Conservation (phyloP, 805 yeast species). For the Hanseniaspora pseudoguilliermondii region DNA sequence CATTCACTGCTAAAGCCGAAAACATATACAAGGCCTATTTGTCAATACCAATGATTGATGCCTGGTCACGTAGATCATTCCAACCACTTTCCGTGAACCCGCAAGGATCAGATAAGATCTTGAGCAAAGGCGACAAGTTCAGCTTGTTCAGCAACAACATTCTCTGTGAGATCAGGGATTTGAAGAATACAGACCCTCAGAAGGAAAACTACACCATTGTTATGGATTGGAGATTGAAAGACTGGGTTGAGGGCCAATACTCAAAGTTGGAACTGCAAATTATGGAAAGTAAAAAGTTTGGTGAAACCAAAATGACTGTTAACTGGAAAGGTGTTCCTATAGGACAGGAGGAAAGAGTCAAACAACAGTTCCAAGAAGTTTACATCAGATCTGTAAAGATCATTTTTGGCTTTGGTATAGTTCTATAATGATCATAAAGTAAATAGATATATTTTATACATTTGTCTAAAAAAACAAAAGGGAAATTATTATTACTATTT, state of each 20-base stretch:
- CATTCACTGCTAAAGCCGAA: conserved; percentile 77
- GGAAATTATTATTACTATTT: neutral
- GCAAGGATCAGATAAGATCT: conserved; percentile 36
- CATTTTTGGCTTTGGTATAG: conserved; percentile 94
- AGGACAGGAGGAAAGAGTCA: conserved; percentile 85
- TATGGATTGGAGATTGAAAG: conserved; percentile 75
- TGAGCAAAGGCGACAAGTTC: conserved; percentile 45
- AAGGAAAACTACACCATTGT: conserved; percentile 47
- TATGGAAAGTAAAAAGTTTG: conserved; percentile 51
- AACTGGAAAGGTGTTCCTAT: conserved; percentile 81
- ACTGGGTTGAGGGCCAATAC: conserved; percentile 78
- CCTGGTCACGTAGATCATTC: conserved; percentile 65
- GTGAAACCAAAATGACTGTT: conserved; percentile 72
- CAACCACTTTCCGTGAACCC: conserved; percentile 21
- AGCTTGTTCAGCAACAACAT: conserved; percentile 71
- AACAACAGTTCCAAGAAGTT: conserved; percentile 74
- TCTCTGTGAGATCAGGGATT: conserved; percentile 47
- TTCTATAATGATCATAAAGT: conserved; percentile 33
- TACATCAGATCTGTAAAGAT: conserved; percentile 80
- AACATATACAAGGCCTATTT: conserved; percentile 68
- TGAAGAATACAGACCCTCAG: conserved; percentile 22
- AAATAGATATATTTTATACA: neutral
- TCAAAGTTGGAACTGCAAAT: conserved; percentile 57
- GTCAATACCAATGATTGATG: conserved; percentile 66
- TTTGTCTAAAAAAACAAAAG: neutral